Evolutionary conservation across 768 basidiomycete species (phyloP).

Genomic region (Saitozyma podzolica): DNA sequence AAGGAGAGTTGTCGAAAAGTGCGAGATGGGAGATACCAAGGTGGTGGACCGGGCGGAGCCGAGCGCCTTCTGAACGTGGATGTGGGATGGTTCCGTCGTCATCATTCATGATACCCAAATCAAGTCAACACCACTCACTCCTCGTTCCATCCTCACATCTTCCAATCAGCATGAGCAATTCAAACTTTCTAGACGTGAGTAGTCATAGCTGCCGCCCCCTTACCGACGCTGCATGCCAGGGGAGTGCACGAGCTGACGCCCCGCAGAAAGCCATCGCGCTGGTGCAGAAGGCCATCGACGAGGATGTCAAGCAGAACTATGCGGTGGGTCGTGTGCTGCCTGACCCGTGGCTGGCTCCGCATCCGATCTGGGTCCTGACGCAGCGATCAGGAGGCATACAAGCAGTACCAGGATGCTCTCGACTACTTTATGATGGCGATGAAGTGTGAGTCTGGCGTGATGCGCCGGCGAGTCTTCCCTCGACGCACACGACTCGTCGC

Average conservation of each 20-base stretch:
- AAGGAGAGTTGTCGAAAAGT: not conserved
- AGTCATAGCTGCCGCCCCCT: constrained; percentile 1
- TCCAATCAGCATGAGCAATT: constrained; percentile 38
- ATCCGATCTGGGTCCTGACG: too few relatives aligned
- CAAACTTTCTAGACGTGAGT: constrained; percentile 53
- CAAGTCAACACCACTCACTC: too few relatives aligned
- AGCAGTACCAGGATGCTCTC: constrained; percentile 87
- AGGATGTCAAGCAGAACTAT: constrained; percentile 91
- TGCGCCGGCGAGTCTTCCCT: too few relatives aligned
- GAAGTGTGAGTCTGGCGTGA: too few relatives aligned
- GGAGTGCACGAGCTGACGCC: constrained; percentile 9
- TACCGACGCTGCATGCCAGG: not conserved
- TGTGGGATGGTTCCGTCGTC: too few relatives aligned
- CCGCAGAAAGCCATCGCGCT: constrained; percentile 78
- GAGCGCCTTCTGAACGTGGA: too few relatives aligned
- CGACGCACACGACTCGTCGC: too few relatives aligned
- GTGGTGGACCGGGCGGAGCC: too few relatives aligned
- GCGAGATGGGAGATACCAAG: too few relatives aligned
- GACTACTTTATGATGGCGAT: constrained; percentile 96
- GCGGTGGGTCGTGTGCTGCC: constrained; percentile 47
- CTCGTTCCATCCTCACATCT: too few relatives aligned
- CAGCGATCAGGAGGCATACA: constrained; percentile 71
- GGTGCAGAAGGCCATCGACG: constrained; percentile 87
- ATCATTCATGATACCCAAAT: too few relatives aligned
- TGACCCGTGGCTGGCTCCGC: not conserved